These are phyloP conservation scores for Porpolomopsis calyptriformis DNA, from an alignment of 768 basidiomycete species.

Conservation along the genomic window DNA sequence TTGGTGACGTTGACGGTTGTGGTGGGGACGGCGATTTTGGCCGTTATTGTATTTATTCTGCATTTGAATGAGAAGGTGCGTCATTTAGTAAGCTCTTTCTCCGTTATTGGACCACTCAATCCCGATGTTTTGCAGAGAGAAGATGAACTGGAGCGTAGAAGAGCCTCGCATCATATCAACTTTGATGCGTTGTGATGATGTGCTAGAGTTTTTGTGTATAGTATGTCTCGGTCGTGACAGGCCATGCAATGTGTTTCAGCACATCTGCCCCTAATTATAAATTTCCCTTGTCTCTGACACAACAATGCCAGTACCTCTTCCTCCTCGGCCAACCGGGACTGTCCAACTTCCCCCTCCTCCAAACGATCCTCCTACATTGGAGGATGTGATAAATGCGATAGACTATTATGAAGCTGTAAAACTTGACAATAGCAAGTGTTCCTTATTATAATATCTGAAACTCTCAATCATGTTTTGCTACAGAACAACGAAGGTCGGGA, in stretches of 20 bases:
- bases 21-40: slow-evolving; percentile 60
- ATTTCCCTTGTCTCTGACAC: neutral
- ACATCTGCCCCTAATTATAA: too few relatives aligned
- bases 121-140: slow-evolving; percentile 51
- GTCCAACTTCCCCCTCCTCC: neutral
- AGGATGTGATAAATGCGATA: neutral
- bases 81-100: slow-evolving; percentile 3
- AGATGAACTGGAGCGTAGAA: slow-evolving; percentile 83
- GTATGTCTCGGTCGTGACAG: too few relatives aligned
- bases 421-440: neutral
- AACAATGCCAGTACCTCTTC: slow-evolving; percentile 2
- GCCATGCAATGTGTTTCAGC: too few relatives aligned
- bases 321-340: neutral
- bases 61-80: slow-evolving; percentile 89
- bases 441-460: neutral
- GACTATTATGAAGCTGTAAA: neutral
- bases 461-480: too few relatives aligned
- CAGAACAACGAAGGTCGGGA: neutral
- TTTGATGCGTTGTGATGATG: slow-evolving; percentile 72
- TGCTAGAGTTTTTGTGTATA: neutral
- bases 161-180: slow-evolving; percentile 91
- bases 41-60: slow-evolving; percentile 73
- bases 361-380: slow-evolving; percentile 1
- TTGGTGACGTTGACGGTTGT: slow-evolving; percentile 91
- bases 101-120: neutral